Base-by-base conservation (phyloP, 495 filamentous ascomycete genomes). In the Chaetomium tenue region DNA sequence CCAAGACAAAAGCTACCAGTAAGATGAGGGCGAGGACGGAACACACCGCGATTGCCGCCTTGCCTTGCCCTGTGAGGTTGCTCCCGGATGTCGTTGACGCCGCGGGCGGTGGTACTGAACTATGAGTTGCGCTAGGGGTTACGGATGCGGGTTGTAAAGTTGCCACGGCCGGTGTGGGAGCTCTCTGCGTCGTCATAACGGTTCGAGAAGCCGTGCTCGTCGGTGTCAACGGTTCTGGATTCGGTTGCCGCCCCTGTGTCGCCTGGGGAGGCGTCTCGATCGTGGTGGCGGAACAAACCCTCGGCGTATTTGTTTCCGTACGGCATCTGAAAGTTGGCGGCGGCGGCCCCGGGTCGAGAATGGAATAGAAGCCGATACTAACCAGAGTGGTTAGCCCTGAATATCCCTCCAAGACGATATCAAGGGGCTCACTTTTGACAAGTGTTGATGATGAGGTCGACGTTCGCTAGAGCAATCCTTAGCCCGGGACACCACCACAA, bases 391-490 rank as follows among this genome's bases (percentile, higher is more conserved):
- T 63, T 25, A 63, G 60, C 40, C 9, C 47, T 40, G 58, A n/a
- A 63, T 9, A 7, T 1, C 42, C 54, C 11, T 23, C 16, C 8
- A 12, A 8, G 46, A n/a, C 7, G 2, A 33, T 39, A 66, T 50
- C 23, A 63, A 37, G 50, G 28, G 37, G 63, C 79, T 72, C 66
- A 81, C 80, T 77, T 76, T 54, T 80, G 74, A 54, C 79, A 82
- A 55, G 70, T 74, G 68, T 79, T 82, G 75, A 81, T 81, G 58
- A 82, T 77, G 59, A 71, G 65, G 60, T 76, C 75, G 59, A 81
- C 76, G 62, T 71, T 78, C 20, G 78, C 79, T 81, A 40, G 7
- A 42, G 6, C 57, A 62, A 58, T 51, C 56, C 63, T 68, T 77
- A 69, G 74, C 71, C 55, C 56, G 16, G 46, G 40, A 60, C 58